A percentile compares a stretch with the other conserved stretches of the same genome.
phyloP scores from a whole-genome alignment of 805 yeast genomes.

The Candida ulmi region DNA sequence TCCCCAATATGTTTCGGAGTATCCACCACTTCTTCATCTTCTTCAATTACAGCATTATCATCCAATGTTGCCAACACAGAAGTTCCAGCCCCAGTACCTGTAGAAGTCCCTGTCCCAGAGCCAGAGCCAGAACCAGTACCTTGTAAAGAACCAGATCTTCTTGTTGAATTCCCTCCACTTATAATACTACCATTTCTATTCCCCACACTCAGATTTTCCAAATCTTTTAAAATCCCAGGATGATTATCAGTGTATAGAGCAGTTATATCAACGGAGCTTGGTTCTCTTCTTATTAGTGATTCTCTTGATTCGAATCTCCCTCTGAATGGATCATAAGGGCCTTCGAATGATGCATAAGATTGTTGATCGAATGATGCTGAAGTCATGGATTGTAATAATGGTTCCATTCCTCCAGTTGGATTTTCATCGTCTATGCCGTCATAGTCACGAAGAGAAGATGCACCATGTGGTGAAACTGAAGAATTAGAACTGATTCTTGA shows the following conservation, averaged over 20 bases:
- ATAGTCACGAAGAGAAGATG: no score
- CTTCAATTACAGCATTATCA: not conserved
- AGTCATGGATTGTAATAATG: constrained; percentile 19
- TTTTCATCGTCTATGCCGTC: constrained; percentile 1
- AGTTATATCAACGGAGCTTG: constrained; percentile 32
- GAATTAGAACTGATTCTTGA: constrained; percentile 13
- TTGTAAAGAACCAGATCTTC: not conserved
- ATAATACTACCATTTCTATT: not conserved
- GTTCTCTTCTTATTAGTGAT: constrained; percentile 23
- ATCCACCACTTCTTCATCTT: no score
- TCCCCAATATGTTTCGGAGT: no score
- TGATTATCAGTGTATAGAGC: constrained; percentile 24
- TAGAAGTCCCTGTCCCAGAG: no score
- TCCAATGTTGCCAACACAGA: no score
- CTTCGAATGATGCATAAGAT: not conserved
- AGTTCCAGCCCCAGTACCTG: not conserved
- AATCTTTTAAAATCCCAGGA: constrained; percentile 5
- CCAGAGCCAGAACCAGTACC: no score
- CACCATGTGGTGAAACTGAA: constrained; percentile 6
- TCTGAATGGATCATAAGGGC: not conserved
- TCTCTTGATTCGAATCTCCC: constrained; percentile 23
- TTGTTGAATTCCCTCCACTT: not conserved
- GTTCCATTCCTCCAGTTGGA: constrained; percentile 21
- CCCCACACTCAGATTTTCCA: not conserved
- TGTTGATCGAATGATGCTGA: constrained; percentile 1